Evolutionary conservation across 1,139 yeast species (phyloP), one percentile per base, ranked within the genome.

Genomic region (Candida glucosophila): DNA sequence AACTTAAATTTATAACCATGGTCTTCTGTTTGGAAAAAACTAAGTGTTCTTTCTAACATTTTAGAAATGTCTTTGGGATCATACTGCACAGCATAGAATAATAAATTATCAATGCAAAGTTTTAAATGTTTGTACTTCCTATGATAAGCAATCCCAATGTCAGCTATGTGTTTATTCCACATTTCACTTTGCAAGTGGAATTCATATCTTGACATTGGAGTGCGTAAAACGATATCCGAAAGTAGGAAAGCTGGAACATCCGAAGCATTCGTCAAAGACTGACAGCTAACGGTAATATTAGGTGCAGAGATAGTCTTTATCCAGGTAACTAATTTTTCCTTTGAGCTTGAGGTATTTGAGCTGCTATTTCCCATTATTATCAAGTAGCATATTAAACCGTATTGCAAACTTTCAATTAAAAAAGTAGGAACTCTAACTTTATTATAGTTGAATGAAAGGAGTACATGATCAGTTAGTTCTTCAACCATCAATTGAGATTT

Each of bases 231-330:
- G 3, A 63, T 37, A 34, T 63, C 67, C 4, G 51, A 39, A 5
- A 55, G 31, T 2, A 64, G 45, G 34, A 54, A 58, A 2, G 58
- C 44, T 0, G 71, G 70, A 12, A 60, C 55, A n/a, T 47, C 37
- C 0, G 47, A 33, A 12, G 46, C 34, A 20, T 48, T 39, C 2
- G 48, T 32, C 12, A 63, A 39, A 4, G 44, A 33, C 4, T 36
- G 28, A 33, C 67, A 58, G 12, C 64, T 52, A 4, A 37, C 37
- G 5, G 43, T 33, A 5, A 62, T 43, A 13, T 42, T 41, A 1
- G 52, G 37, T 1, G 64, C 40, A 3, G 37, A 25, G 2, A 59
- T 31, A 1, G 58, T 49, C 4, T 33, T 30, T 1, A 58, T 38
- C 67, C 68, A 61, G 3, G 39, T 33, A 5, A 30, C 15, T 10